Evolutionary conservation across 768 basidiomycete genomes (phyloP).

Genomic region (Russula compacta): DNA sequence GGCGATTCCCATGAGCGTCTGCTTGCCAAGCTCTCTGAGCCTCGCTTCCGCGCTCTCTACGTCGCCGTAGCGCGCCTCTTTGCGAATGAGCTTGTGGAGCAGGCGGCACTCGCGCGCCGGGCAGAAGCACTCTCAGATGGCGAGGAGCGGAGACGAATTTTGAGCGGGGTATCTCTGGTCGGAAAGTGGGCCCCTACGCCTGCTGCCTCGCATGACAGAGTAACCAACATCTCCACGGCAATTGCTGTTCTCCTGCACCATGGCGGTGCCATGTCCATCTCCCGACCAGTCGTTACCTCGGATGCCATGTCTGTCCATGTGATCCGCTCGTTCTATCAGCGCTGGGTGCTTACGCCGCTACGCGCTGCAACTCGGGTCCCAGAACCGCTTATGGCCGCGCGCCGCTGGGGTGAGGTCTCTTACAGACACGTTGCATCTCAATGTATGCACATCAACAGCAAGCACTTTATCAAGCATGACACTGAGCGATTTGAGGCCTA

Average conservation of each 20-base stretch:
- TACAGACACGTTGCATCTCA: slow-evolving; percentile 53
- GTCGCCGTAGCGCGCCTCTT: slow-evolving; percentile 55
- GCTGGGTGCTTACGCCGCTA: slow-evolving; percentile 50
- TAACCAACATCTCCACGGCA: slow-evolving; percentile 57
- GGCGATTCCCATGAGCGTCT: slow-evolving; percentile 30
- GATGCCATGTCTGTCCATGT: slow-evolving; percentile 32
- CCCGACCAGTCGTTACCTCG: slow-evolving; percentile 17
- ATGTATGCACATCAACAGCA: slow-evolving; percentile 53
- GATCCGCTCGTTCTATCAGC: slow-evolving; percentile 50
- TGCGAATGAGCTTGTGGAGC: slow-evolving; percentile 40
- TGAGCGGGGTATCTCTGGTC: slow-evolving; percentile 44
- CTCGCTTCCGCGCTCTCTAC: slow-evolving; percentile 54
- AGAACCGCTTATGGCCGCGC: slow-evolving; percentile 54
- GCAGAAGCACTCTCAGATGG: slow-evolving; percentile 29
- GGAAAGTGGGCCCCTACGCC: slow-evolving; percentile 68
- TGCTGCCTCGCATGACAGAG: slow-evolving; percentile 47
- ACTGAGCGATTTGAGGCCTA: slow-evolving; percentile 48
- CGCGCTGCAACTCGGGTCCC: slow-evolving; percentile 38
- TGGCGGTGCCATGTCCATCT: slow-evolving; percentile 22
- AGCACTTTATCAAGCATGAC: slow-evolving; percentile 50
- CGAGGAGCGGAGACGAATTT: slow-evolving; percentile 24
- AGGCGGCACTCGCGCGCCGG: slow-evolving; percentile 35
- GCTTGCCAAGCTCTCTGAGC: slow-evolving; percentile 34
- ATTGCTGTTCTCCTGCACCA: slow-evolving; percentile 45
- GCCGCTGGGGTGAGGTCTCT: slow-evolving; percentile 46